phyloP scores from a whole-genome alignment of 2,329 filamentous ascomycete species.

The Penicillium frequentans region DNA sequence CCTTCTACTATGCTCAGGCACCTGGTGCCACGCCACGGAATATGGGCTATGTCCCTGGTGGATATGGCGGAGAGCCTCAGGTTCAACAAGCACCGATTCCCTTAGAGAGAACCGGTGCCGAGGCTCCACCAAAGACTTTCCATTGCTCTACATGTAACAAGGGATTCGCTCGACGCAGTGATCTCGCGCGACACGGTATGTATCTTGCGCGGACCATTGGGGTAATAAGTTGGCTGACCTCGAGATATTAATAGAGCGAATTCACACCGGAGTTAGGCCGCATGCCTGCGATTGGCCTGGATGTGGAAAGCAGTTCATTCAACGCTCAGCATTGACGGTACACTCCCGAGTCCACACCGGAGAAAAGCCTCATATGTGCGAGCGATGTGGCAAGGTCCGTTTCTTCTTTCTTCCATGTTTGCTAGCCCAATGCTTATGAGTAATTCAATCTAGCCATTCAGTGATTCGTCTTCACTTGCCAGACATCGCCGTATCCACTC shows the following conservation, averaged over 20 bases:
- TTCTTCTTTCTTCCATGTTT: not conserved
- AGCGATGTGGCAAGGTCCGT: constrained; percentile 89
- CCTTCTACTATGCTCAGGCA: constrained; percentile 25
- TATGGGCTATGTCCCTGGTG: constrained; percentile 53
- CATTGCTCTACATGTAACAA: constrained; percentile 88
- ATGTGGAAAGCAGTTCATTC: constrained; percentile 96
- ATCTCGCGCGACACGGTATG: constrained; percentile 91
- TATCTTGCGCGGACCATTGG: not conserved
- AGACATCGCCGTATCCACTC: constrained; percentile 93
- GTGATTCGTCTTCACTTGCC: constrained; percentile 90
- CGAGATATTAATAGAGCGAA: constrained; percentile 67
- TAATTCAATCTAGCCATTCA: constrained; percentile 69
- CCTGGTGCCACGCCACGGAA: constrained; percentile 55
- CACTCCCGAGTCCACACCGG: constrained; percentile 95
- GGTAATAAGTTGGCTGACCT: not conserved
- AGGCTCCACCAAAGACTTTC: constrained; percentile 69
- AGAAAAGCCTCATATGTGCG: constrained; percentile 98
- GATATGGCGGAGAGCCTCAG: constrained; percentile 48
- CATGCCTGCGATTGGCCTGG: constrained; percentile 87
- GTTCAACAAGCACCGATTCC: constrained; percentile 45
- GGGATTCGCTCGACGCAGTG: constrained; percentile 88
- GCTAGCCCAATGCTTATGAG: not conserved
- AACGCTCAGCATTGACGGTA: constrained; percentile 91
- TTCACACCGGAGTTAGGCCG: constrained; percentile 86
- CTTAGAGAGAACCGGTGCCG: constrained; percentile 44